Evolutionary conservation across 352 stramenopile species (phyloP).

Genomic region (Phytophthora sp.): DNA sequence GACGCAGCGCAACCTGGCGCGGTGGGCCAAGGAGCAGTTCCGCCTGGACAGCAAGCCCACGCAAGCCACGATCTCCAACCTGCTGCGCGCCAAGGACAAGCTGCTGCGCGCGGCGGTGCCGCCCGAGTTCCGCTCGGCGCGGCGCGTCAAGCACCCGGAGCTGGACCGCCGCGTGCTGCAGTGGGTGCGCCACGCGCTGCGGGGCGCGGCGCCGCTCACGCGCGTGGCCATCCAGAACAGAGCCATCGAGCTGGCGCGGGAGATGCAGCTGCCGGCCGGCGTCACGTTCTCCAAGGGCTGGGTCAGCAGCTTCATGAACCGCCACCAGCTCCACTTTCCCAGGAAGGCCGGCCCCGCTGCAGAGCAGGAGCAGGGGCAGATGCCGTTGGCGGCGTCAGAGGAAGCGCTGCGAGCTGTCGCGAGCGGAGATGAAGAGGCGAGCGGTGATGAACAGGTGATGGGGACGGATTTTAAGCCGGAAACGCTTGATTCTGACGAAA

Average conservation of each 20-base stretch:
- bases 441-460: too few relatives aligned
- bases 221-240: conserved; percentile 41
- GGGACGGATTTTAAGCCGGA: too few relatives aligned
- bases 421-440: too few relatives aligned
- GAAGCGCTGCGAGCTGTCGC: too few relatives aligned
- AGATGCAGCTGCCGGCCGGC: conserved; percentile 43
- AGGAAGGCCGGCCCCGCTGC: conserved; percentile 17
- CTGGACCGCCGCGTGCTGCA: conserved; percentile 51
- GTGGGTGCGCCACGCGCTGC: conserved; percentile 52
- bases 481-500: too few relatives aligned
- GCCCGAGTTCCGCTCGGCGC: conserved; percentile 45
- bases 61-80: conserved; percentile 73
- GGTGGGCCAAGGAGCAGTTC: conserved; percentile 65
- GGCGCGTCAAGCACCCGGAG: conserved; percentile 57
- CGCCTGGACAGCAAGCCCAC: conserved; percentile 51
- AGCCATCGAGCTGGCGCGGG: conserved; percentile 37
- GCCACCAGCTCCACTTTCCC: conserved; percentile 51
- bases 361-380: background rate
- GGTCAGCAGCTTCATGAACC: conserved; percentile 65
- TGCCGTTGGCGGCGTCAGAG: too few relatives aligned
- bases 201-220: conserved; percentile 26
- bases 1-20: conserved; percentile 58
- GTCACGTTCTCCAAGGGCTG: conserved; percentile 70
- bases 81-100: conserved; percentile 52
- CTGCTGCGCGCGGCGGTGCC: conserved; percentile 50